These are phyloP conservation scores for Gryganskiella cystojenkinii DNA, from an alignment of 192 early-diverging fungal genomes.

Conservation along the genomic window DNA sequence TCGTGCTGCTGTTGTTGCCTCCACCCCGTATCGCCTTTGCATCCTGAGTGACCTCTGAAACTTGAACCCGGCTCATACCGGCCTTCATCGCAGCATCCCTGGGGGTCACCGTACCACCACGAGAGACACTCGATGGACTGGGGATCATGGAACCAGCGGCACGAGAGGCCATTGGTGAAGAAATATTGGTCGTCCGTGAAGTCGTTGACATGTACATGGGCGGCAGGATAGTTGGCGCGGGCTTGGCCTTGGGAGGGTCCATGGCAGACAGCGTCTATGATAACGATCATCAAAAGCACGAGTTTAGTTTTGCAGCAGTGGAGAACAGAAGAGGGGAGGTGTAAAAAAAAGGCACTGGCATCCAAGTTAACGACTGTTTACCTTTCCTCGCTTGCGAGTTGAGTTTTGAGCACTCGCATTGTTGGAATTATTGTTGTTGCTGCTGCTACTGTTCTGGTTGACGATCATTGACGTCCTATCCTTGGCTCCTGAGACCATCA, in stretches of 20 bases:
- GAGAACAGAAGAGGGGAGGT: neutral
- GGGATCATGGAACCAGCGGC: constrained; percentile 50
- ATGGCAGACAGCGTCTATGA: constrained; percentile 45
- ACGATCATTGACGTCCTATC: constrained; percentile 43
- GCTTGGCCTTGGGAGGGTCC: constrained; percentile 49
- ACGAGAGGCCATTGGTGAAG: constrained; percentile 37
- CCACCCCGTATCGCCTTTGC: constrained; percentile 25
- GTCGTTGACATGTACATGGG: constrained; percentile 54
- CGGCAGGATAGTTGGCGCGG: constrained; percentile 40
- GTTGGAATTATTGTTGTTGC: neutral
- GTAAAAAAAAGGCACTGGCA: neutral
- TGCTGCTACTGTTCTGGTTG: neutral
- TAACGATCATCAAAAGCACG: neutral
- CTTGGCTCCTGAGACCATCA: constrained; percentile 20
- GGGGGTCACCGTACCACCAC: constrained; percentile 26
- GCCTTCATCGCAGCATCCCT: constrained; percentile 25
- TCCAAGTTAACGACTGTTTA: neutral
- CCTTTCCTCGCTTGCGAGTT: constrained; percentile 50
- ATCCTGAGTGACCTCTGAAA: constrained; percentile 13
- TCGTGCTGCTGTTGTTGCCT: neutral
- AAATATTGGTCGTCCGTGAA: constrained; percentile 22
- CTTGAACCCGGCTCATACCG: constrained; percentile 3
- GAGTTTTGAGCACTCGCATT: constrained; percentile 3
- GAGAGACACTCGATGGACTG: constrained; percentile 34
- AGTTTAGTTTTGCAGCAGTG: neutral